Evolutionary conservation across 106 monocot genomes (phyloP).

Genomic region (Allium sativum): DNA sequence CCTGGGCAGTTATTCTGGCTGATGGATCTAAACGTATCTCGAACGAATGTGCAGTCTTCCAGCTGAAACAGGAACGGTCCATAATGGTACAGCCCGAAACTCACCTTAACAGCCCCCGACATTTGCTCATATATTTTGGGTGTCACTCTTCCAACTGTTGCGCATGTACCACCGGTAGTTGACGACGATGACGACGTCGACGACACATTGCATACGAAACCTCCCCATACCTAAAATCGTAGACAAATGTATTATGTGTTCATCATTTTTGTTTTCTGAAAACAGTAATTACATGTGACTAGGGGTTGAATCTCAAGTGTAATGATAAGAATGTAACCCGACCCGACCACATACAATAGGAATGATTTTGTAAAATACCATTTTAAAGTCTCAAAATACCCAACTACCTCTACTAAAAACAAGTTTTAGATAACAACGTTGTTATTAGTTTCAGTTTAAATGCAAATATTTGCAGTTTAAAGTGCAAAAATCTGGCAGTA

Average conservation of each 20-base stretch:
- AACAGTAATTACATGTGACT: not conserved
- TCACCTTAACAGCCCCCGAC: constrained; percentile 35
- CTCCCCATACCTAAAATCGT: constrained; percentile 43
- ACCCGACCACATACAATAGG: not conserved
- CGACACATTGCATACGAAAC: constrained; percentile 32
- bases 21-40: constrained; percentile 53
- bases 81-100: constrained; percentile 49
- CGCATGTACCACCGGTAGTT: constrained; percentile 25
- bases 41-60: constrained; percentile 75
- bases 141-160: constrained; percentile 53
- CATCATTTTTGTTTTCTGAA: not conserved
- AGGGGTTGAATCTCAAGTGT: not conserved
- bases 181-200: constrained; percentile 1
- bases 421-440: too few species aligned
- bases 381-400: not conserved
- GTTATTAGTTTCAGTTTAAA: too few species aligned
- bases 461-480: too few species aligned
- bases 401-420: too few species aligned
- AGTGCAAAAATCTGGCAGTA: too few species aligned
- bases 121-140: constrained; percentile 47
- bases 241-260: not conserved
- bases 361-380: not conserved
- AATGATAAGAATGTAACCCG: not conserved
- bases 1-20: constrained; percentile 47
- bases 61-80: constrained; percentile 63